Percentiles rank a stretch among this genome's conserved stretches.
These are phyloP conservation scores for Trichoderma koningii DNA, from an alignment of 2,329 filamentous ascomycete species.

Conservation along the genomic window DNA sequence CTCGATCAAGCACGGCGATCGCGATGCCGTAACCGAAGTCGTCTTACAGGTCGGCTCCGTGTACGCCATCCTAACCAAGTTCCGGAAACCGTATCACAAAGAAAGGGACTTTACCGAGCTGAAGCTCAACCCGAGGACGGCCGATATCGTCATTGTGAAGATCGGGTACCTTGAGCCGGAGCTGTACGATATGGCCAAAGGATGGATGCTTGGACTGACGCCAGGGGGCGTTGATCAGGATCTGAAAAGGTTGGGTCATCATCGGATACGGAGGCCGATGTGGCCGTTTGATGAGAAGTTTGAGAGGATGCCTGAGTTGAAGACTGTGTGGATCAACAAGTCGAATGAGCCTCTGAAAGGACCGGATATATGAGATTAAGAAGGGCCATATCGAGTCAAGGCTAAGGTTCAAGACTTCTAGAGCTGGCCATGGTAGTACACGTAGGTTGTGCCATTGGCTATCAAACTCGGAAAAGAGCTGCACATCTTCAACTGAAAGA, in stretches of 20 bases:
- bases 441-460: too few relatives aligned
- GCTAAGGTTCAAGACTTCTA: neutral
- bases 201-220: constrained; percentile 57
- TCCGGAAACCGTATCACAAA: constrained; percentile 56
- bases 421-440: neutral
- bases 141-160: constrained; percentile 57
- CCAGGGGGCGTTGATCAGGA: constrained; percentile 58
- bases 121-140: constrained; percentile 46
- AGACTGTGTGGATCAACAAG: constrained; percentile 31
- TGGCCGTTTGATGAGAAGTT: constrained; percentile 35
- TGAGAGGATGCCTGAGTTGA: constrained; percentile 29
- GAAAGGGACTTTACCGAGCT: constrained; percentile 55
- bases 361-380: constrained; percentile 25
- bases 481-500: too few relatives aligned
- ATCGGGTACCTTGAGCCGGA: constrained; percentile 59
- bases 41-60: constrained; percentile 54
- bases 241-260: constrained; percentile 50
- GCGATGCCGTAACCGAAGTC: constrained; percentile 49
- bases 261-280: constrained; percentile 52
- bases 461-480: too few relatives aligned
- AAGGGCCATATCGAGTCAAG: too few relatives aligned
- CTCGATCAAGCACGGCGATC: constrained; percentile 53
- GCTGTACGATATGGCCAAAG: constrained; percentile 54
- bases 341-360: constrained; percentile 31
- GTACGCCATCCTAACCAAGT: constrained; percentile 53